Evolutionary conservation across 129 eudicot genomes (phyloP), one percentile per base, ranked within the genome.

Genomic region (Flaveria bidentis): DNA sequence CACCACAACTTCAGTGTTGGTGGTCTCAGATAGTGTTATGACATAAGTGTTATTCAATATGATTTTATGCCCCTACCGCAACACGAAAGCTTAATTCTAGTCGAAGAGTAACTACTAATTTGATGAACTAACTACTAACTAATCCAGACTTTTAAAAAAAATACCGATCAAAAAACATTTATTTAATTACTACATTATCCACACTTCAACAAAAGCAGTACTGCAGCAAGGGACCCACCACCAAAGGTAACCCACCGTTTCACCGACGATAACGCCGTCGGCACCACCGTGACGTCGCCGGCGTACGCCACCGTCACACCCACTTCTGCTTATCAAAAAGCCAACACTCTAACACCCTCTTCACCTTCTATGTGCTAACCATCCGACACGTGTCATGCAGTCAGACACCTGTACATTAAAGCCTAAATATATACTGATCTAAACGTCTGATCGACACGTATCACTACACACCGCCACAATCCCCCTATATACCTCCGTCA

Each of bases 391-490:
- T 74, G 70, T 74, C 70, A 42, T 36, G 0, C 41, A 4, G 7
- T 36, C 41, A 42, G 56, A 60, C 78, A 74, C 78, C 5, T 74
- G 69, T 74, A 42, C 25, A 74, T 41, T 15, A 22, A 44, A 18
- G 44, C 78, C 5, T 57, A 74, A 44, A 74, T 9, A 20, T 20
- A 20, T 20, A 33, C 51, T 44, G 26, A 51, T 44, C 7, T 6
- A 1, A 36, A 36, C 5, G 41, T 36, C 7, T 5, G 41, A 8
- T 9, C 10, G 69, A 44, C 78, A 74, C 78, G 78, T 74, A 74
- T 74, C 78, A 44, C 15, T 2, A 0, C 1, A 30, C 36, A 17
- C 51, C 64, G 25, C 41, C 47, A 44, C 6, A 9, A 14, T 11
- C 41, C 67, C 13, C 67, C 18, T 61, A 25, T 61, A 60, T 25